phyloP scores from a whole-genome alignment of 2,329 filamentous ascomycete genomes.

The Calonectria fujianensis region DNA sequence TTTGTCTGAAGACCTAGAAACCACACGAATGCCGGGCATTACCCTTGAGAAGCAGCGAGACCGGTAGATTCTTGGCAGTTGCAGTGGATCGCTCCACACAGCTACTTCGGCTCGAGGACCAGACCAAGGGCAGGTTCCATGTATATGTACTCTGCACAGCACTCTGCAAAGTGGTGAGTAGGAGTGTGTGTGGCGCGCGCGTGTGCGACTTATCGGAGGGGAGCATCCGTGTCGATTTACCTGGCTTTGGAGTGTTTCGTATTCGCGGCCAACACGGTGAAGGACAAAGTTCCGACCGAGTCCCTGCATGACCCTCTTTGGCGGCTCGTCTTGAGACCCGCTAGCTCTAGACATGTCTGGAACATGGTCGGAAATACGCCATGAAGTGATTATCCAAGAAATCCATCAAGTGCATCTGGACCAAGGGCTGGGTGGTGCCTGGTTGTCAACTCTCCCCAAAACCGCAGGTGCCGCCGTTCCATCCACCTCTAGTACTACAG shows the following conservation, averaged over 20 bases:
- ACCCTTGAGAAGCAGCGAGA: slow-evolving; percentile 24
- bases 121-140: slow-evolving; percentile 20
- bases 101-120: slow-evolving; percentile 23
- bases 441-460: slow-evolving; percentile 10
- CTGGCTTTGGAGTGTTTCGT: slow-evolving; percentile 24
- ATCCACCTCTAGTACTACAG: slow-evolving; percentile 28
- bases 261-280: slow-evolving; percentile 13
- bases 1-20: not conserved
- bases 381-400: not conserved
- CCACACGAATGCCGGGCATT: slow-evolving; percentile 24
- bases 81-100: slow-evolving; percentile 34
- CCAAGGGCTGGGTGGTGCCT: slow-evolving; percentile 6
- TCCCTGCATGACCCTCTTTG: slow-evolving; percentile 8
- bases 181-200: not conserved
- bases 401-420: not conserved
- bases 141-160: slow-evolving; percentile 13
- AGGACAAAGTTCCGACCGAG: slow-evolving; percentile 10
- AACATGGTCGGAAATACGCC: slow-evolving; percentile 4
- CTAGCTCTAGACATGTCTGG: slow-evolving; percentile 16
- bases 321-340: slow-evolving; percentile 20
- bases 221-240: slow-evolving; percentile 9
- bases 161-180: not conserved
- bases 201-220: slow-evolving; percentile 12
- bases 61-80: slow-evolving; percentile 32
- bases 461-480: slow-evolving; percentile 23